phyloP scores from a whole-genome alignment of 1,284 basidiomycete species.

The Ustilago sp. region DNA sequence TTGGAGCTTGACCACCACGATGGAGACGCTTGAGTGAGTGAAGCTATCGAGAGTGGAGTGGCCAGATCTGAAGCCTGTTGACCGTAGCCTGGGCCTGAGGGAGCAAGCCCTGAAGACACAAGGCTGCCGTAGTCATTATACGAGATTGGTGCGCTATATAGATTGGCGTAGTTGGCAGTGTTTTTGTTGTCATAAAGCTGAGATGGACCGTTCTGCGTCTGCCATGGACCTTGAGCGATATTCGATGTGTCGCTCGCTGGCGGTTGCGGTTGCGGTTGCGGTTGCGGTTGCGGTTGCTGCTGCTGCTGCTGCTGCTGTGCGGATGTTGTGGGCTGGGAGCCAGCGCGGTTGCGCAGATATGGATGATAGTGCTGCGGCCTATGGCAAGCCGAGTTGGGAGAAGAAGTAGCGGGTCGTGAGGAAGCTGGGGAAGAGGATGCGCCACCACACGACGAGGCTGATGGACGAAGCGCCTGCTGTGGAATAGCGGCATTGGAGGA shows the following conservation, averaged over 20 bases:
- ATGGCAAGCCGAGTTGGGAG: slow-evolving; percentile 15
- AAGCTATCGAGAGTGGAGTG: slow-evolving; percentile 36
- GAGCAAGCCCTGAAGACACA: slow-evolving; percentile 2
- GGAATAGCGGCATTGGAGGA: background rate
- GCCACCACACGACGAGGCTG: background rate
- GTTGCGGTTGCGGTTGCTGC: too few species aligned
- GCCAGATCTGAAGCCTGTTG: slow-evolving; percentile 7
- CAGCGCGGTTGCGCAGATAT: slow-evolving; percentile 20
- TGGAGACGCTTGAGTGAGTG: slow-evolving; percentile 39
- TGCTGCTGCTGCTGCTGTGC: background rate
- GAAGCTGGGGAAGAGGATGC: background rate
- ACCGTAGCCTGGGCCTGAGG: slow-evolving; percentile 9
- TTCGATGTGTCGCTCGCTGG: slow-evolving; percentile 9
- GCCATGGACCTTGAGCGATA: slow-evolving; percentile 19
- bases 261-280: background rate
- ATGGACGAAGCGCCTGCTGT: background rate
- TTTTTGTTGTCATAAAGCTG: slow-evolving; percentile 17
- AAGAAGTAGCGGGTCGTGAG: slow-evolving; percentile 9
- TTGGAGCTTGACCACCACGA: slow-evolving; percentile 44
- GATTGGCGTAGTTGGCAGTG: slow-evolving; percentile 18
- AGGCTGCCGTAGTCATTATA: slow-evolving; percentile 22
- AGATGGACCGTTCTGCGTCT: slow-evolving; percentile 12
- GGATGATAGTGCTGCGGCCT: slow-evolving; percentile 32
- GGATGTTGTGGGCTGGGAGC: slow-evolving; percentile 5
- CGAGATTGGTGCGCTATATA: slow-evolving; percentile 32